Conservation (phyloP, 2,329 filamentous ascomycete species). For the Coniochaeta hoffmannii region DNA sequence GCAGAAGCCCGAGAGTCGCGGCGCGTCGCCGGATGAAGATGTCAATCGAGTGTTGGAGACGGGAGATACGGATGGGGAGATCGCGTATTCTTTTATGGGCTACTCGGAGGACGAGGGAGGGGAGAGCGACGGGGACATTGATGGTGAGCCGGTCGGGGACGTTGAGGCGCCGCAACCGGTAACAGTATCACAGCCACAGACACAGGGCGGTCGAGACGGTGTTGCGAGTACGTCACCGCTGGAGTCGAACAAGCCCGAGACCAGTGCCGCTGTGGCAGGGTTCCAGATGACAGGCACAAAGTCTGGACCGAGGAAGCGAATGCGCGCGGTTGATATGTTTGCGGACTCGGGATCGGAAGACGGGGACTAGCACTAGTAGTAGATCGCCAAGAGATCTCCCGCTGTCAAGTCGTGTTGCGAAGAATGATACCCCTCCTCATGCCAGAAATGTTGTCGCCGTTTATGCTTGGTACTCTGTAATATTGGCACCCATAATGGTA, state of each 20-base stretch:
- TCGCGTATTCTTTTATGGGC: slow-evolving; percentile 24
- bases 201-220: slow-evolving; percentile 19
- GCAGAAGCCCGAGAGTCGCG: slow-evolving; percentile 4
- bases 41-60: slow-evolving; percentile 11
- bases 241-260: slow-evolving; percentile 20
- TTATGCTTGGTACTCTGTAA: slow-evolving; percentile 30
- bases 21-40: slow-evolving; percentile 5
- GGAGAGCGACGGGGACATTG: slow-evolving; percentile 37
- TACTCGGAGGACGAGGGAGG: slow-evolving; percentile 38
- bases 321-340: slow-evolving; percentile 82
- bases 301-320: slow-evolving; percentile 44
- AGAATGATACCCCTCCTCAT: background rate
- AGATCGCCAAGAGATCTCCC: slow-evolving; percentile 10
- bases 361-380: slow-evolving; percentile 14
- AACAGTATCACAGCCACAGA: slow-evolving; percentile 3
- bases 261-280: slow-evolving; percentile 15
- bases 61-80: slow-evolving; percentile 6
- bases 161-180: slow-evolving; percentile 21
- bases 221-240: slow-evolving; percentile 19
- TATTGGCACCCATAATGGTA: background rate
- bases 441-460: slow-evolving; percentile 22
- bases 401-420: background rate
- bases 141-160: slow-evolving; percentile 37
- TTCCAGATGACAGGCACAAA: slow-evolving; percentile 17
- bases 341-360: slow-evolving; percentile 57